Percentiles rank a stretch among this genome's conserved stretches.
phyloP scores from a whole-genome alignment of 2,329 filamentous ascomycete species.

The Trichoderma sp. region DNA sequence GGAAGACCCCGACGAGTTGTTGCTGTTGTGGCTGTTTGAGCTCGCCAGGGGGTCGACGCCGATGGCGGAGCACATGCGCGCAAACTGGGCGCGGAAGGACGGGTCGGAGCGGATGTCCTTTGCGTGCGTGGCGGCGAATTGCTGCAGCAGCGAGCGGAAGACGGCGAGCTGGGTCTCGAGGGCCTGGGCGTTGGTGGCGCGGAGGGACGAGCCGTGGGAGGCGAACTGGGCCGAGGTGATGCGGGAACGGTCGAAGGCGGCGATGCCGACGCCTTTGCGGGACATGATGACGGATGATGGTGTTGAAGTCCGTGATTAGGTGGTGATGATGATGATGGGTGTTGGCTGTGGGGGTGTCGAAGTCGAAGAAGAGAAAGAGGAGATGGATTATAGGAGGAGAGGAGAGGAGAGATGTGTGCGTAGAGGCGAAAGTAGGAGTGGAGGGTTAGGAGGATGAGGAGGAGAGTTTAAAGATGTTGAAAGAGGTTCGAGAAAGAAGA shows the following conservation, averaged over 20 bases:
- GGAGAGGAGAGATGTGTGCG: no score
- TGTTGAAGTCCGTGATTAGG: neutral
- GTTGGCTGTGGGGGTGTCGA: neutral
- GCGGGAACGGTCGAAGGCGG: slow-evolving; percentile 82
- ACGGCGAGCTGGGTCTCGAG: slow-evolving; percentile 92
- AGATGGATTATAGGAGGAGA: neutral
- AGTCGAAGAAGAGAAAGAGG: neutral
- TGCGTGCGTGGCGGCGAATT: slow-evolving; percentile 91
- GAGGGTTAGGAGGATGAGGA: neutral
- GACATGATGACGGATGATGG: slow-evolving; percentile 50
- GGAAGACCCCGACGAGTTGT: slow-evolving; percentile 50
- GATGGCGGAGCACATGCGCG: slow-evolving; percentile 96
- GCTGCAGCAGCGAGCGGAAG: slow-evolving; percentile 92
- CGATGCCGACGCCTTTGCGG: slow-evolving; percentile 84
- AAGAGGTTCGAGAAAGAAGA: neutral
- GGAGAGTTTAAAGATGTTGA: neutral
- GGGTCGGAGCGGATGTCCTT: slow-evolving; percentile 96
- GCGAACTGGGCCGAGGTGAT: slow-evolving; percentile 89
- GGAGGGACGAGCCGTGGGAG: slow-evolving; percentile 83
- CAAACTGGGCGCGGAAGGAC: slow-evolving; percentile 93
- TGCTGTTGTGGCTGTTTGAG: slow-evolving; percentile 36
- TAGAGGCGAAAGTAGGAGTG: neutral
- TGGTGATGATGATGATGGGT: neutral
- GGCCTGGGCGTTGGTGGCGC: slow-evolving; percentile 78
- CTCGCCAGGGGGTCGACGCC: slow-evolving; percentile 87